Evolutionary conservation across 257 asterid species (phyloP).

Genomic region (Solanum tarapatanum): DNA sequence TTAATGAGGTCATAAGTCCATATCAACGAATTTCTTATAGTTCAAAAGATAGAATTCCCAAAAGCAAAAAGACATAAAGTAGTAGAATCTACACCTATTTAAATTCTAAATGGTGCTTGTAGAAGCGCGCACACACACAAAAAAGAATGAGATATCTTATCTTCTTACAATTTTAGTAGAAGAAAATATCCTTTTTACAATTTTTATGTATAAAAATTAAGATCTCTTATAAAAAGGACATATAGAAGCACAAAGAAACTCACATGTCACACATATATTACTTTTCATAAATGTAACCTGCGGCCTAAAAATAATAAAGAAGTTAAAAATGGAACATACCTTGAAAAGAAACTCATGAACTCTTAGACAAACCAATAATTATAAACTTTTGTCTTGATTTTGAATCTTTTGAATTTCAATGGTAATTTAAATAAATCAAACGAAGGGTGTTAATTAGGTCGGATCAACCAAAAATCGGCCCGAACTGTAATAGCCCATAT

Average conservation of each 20-base stretch:
- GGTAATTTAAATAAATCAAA: not conserved
- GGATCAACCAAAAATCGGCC: no score
- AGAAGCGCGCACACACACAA: not conserved
- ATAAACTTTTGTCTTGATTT: not conserved
- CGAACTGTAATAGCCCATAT: no score
- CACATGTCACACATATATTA: not conserved
- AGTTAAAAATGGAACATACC: not conserved
- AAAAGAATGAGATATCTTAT: not conserved
- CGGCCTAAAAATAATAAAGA: not conserved
- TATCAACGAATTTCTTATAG: not conserved
- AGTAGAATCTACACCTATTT: not conserved
- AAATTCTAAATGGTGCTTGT: not conserved
- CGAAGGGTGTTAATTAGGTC: no score
- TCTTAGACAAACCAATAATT: not conserved
- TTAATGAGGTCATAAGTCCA: not conserved
- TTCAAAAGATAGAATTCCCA: not conserved
- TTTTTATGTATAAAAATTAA: no score
- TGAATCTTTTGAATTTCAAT: not conserved
- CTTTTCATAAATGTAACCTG: not conserved
- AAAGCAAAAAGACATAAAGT: not conserved
- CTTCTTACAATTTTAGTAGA: no score
- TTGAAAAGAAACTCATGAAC: not conserved
- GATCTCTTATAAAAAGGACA: no score
- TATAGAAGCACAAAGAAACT: not conserved
- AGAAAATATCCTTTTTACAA: no score